Percentiles rank a stretch among this genome's conserved stretches.
Conservation (phyloP, 495 filamentous ascomycete species). For the Tuber calosporum region DNA sequence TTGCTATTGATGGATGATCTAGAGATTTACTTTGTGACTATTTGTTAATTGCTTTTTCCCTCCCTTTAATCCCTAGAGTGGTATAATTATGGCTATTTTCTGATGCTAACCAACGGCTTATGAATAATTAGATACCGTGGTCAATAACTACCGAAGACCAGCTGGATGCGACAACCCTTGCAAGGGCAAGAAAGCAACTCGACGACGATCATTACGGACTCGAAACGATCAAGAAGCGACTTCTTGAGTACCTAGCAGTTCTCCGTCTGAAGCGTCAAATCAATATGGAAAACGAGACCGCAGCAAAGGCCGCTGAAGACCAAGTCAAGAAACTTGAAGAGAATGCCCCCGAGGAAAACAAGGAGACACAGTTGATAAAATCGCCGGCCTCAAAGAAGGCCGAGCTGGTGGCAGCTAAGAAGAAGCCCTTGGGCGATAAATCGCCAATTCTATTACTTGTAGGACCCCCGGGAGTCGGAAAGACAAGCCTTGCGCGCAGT, state of each 20-base stretch:
- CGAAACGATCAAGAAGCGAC: slow-evolving; percentile 92
- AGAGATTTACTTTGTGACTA: neutral
- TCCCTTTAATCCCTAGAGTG: neutral
- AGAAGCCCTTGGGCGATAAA: slow-evolving; percentile 63
- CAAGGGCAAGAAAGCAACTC: slow-evolving; percentile 75
- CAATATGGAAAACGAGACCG: slow-evolving; percentile 68
- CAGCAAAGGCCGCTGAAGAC: slow-evolving; percentile 61
- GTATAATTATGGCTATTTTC: neutral
- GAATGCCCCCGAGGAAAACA: slow-evolving; percentile 28
- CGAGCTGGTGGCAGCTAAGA: slow-evolving; percentile 19
- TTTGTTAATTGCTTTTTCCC: neutral
- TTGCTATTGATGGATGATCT: neutral
- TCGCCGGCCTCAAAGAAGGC: slow-evolving; percentile 1
- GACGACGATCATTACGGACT: slow-evolving; percentile 96
- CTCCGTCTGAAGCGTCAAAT: slow-evolving; percentile 85
- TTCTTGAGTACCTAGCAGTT: slow-evolving; percentile 93
- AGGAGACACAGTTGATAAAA: slow-evolving; percentile 9
- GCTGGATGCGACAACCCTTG: slow-evolving; percentile 72
- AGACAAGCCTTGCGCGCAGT: slow-evolving; percentile 91
- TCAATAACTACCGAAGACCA: slow-evolving; percentile 75
- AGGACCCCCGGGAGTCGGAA: slow-evolving; percentile 91
- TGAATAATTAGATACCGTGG: slow-evolving; percentile 64
- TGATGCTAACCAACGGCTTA: slow-evolving; percentile 15
- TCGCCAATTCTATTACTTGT: slow-evolving; percentile 92
- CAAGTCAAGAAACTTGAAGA: slow-evolving; percentile 47